Evolutionary conservation across 176 grass and related monocot species (phyloP).

Genomic region (Avena eriantha): DNA sequence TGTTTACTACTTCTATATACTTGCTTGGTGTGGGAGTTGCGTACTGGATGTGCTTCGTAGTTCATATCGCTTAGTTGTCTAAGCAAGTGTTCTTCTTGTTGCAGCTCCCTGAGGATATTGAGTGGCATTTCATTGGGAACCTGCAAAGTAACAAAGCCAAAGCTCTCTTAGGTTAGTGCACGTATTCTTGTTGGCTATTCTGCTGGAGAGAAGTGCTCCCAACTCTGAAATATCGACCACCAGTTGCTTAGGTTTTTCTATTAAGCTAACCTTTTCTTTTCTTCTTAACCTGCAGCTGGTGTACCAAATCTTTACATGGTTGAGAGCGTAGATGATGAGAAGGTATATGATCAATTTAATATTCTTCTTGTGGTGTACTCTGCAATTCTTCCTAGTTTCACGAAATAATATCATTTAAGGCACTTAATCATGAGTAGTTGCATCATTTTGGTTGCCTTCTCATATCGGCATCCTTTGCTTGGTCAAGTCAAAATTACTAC

Average conservation of each 20-base stretch:
- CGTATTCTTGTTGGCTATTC: conserved; percentile 26
- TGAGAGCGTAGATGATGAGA: conserved; percentile 91
- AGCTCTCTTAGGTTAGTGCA: conserved; percentile 69
- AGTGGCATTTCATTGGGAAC: conserved; percentile 98
- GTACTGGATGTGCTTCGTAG: background rate
- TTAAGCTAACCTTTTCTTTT: conserved; percentile 33
- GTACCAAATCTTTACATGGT: conserved; percentile 94
- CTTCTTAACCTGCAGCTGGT: conserved; percentile 60
- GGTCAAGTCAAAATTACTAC: background rate
- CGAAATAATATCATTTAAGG: background rate
- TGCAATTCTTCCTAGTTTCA: background rate
- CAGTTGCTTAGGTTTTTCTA: conserved; percentile 17
- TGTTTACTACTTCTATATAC: background rate
- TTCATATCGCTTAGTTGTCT: conserved; percentile 8
- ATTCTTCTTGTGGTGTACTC: conserved; percentile 24
- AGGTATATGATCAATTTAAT: conserved; percentile 58
- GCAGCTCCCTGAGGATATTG: conserved; percentile 90
- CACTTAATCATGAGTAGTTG: background rate
- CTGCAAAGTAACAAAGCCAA: conserved; percentile 95
- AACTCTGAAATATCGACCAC: background rate
- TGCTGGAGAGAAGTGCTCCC: background rate
- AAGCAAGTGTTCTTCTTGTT: conserved; percentile 43
- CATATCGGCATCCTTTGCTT: background rate
- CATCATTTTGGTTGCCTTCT: background rate
- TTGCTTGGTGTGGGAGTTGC: background rate